Evolutionary conservation across 768 basidiomycete genomes (phyloP).

Genomic region (Zangia roseola): DNA sequence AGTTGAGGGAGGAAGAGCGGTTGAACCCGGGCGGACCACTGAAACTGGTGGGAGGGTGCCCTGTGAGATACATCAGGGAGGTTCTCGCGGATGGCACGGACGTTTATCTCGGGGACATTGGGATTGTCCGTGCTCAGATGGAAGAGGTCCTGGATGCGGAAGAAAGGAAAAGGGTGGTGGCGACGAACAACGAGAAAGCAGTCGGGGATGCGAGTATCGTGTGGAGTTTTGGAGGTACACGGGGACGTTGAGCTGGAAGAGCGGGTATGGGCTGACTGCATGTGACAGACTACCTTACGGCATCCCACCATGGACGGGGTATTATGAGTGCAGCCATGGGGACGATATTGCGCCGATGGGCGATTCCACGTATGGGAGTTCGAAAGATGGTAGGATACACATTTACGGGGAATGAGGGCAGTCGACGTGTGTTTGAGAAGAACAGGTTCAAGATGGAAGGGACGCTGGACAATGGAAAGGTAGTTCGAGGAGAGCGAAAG

Average conservation of each 20-base stretch:
- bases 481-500: conserved; percentile 38
- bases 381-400: conserved; percentile 44
- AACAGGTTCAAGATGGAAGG: conserved; percentile 50
- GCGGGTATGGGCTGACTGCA: neutral
- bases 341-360: conserved; percentile 57
- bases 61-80: conserved; percentile 53
- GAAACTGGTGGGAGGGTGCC: conserved; percentile 42
- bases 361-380: conserved; percentile 61
- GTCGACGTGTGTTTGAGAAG: conserved; percentile 66
- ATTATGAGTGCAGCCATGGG: conserved; percentile 71
- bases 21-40: conserved; percentile 19
- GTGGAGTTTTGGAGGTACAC: conserved; percentile 64
- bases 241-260: conserved; percentile 7
- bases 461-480: conserved; percentile 38
- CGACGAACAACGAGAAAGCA: conserved; percentile 41
- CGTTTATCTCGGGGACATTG: conserved; percentile 46
- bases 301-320: conserved; percentile 62
- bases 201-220: conserved; percentile 54
- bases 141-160: conserved; percentile 36
- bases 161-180: conserved; percentile 33
- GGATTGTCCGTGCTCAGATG: conserved; percentile 23
- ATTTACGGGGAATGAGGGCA: conserved; percentile 55
- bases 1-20: conserved; percentile 17
- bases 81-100: conserved; percentile 54
- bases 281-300: conserved; percentile 55